Base-by-base conservation (phyloP, 768 basidiomycete species). In the Termitomyces heimii region DNA sequence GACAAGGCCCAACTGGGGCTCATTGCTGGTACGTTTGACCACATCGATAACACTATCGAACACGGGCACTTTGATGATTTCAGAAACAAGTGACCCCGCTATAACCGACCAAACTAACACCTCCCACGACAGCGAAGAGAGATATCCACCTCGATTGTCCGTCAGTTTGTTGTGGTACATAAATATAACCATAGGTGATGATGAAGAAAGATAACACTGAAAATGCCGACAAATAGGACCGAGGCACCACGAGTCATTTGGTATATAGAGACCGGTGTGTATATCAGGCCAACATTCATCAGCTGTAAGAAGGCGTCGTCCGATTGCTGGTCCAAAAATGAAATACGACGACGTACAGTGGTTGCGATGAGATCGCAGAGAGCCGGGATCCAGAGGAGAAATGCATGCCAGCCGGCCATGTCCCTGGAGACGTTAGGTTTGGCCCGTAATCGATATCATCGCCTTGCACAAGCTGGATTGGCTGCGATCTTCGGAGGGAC, bases 71-170 rank as follows among this genome's bases (percentile, higher is more conserved):
- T 81, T 82, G 65, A 85, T 70, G 4, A 82, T 74, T 61, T 92
- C 83, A 70, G 92, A 91, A 71, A 89, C 82, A 62, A 97, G 79
- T 40, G 92, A 94, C 48, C 48, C 95, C 94, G 54, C 90, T 89
- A 55, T 86, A 85, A 12, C 97, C 97, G 34, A 95, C 94, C 28
- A 94, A 71, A 37, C 80, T 84, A 20, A 96, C 85, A 49, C 93
- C 93, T 20, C 76, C 67, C 79, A 94, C 92, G 64, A 98, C 96
- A 42, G 91, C 84, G 60, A 93, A 67, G 54, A 98, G 84, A 13
- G 95, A 90, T 20, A 88, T 60, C 95, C 96, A 98, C 80, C 92
- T 93, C n/a, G n/a, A n/a, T n/a, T n/a, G n/a, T n/a, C n/a, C n/a
- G n/a, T n/a, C n/a, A n/a, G n/a, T n/a, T n/a, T n/a, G n/a, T n/a